A percentile compares a stretch with the other conserved stretches of the same genome.
These are phyloP conservation scores for Gyrodon lividus DNA, from an alignment of 768 basidiomycete species.

Conservation along the genomic window DNA sequence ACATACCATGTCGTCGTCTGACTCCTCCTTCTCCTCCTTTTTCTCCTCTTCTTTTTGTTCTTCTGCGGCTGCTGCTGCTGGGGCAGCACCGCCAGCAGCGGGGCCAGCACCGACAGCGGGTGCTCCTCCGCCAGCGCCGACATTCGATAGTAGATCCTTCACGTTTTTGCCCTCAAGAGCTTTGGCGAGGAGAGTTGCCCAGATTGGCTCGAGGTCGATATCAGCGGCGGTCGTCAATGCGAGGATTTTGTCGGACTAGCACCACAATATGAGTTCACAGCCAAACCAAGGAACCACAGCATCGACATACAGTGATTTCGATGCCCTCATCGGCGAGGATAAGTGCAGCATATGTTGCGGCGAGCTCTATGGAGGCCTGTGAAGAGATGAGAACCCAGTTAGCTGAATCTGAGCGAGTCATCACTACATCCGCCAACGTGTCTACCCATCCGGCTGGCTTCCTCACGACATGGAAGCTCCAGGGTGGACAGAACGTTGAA, in stretches of 20 bases:
- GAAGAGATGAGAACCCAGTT: slow-evolving; percentile 1
- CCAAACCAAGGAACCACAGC: background rate
- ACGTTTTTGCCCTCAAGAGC: slow-evolving; percentile 98
- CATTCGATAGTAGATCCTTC: slow-evolving; percentile 92
- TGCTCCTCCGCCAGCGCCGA: slow-evolving; percentile 89
- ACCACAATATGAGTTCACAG: slow-evolving; percentile 1
- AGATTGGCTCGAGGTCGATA: slow-evolving; percentile 92
- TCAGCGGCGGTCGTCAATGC: slow-evolving; percentile 81
- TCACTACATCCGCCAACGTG: slow-evolving; percentile 10
- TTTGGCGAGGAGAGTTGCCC: slow-evolving; percentile 96
- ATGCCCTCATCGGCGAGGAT: slow-evolving; percentile 97
- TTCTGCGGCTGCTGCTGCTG: slow-evolving; percentile 66
- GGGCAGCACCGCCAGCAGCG: slow-evolving; percentile 53
- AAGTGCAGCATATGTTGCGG: slow-evolving; percentile 94
- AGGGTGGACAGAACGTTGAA: background rate
- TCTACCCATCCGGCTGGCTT: slow-evolving; percentile 19
- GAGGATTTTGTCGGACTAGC: slow-evolving; percentile 86
- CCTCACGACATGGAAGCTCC: background rate
- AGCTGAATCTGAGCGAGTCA: slow-evolving; percentile 6
- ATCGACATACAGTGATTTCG: slow-evolving; percentile 87
- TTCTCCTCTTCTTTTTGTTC: slow-evolving; percentile 79
- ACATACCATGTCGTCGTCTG: slow-evolving; percentile 86
- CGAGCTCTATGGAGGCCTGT: slow-evolving; percentile 72
- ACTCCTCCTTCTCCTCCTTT: slow-evolving; percentile 87
- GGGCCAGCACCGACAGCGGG: slow-evolving; percentile 62